These are phyloP conservation scores for Epichloe bromicola DNA, from an alignment of 2,329 filamentous ascomycete species.

Conservation along the genomic window DNA sequence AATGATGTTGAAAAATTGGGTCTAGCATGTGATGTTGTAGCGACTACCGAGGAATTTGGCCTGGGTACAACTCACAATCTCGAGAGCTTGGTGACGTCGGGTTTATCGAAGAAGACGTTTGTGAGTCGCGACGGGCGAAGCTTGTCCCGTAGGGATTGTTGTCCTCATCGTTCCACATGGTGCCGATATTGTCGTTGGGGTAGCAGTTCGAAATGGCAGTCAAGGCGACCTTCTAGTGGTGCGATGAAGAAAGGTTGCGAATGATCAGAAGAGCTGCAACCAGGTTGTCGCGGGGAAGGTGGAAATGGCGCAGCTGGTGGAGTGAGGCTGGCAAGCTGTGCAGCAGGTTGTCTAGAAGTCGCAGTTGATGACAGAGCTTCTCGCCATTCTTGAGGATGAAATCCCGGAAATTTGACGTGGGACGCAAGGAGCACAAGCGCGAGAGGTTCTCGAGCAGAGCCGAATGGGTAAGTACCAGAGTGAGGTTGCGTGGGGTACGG, in stretches of 20 bases:
- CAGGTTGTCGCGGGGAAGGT: constrained; percentile 2
- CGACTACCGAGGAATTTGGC: neutral
- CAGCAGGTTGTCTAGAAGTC: constrained; percentile 6
- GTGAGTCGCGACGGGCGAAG: constrained; percentile 77
- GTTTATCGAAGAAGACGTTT: constrained; percentile 53
- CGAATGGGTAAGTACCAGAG: neutral
- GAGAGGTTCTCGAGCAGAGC: neutral
- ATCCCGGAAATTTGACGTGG: neutral
- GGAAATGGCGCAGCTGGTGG: constrained; percentile 3
- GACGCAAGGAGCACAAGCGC: neutral
- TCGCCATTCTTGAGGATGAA: constrained; percentile 11
- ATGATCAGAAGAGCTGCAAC: neutral
- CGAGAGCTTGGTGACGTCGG: constrained; percentile 47
- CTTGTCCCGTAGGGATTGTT: constrained; percentile 92
- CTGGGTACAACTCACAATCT: constrained; percentile 38
- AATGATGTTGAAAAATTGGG: neutral
- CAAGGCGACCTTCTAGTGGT: neutral
- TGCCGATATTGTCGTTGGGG: constrained; percentile 5
- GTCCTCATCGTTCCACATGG: constrained; percentile 97
- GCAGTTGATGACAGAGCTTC: constrained; percentile 7
- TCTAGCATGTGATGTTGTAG: neutral
- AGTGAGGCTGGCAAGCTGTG: constrained; percentile 1
- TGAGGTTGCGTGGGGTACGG: neutral
- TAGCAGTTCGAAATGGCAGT: neutral
- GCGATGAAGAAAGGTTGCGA: neutral